Conservation (phyloP, 2,329 filamentous ascomycete species). For the Paracoccidioides lutzii region DNA sequence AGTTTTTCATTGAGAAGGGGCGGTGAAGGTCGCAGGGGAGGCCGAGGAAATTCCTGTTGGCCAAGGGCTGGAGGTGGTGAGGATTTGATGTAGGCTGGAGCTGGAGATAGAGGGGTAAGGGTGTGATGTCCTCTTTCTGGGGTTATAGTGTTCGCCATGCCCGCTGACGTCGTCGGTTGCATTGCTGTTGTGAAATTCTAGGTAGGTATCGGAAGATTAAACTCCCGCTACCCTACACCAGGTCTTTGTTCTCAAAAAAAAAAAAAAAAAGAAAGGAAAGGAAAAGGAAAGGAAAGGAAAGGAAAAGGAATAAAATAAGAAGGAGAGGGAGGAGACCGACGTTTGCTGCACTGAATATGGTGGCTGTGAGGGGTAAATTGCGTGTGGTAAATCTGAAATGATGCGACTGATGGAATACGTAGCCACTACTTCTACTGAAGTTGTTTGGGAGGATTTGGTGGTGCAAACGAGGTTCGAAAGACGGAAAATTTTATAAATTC, state of each 20-base stretch:
- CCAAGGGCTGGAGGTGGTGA: conserved; percentile 19
- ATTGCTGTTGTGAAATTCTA: neutral
- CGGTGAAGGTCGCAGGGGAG: conserved; percentile 13
- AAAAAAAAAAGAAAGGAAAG: neutral
- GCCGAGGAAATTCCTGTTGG: conserved; percentile 8
- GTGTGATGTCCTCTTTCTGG: conserved; percentile 1
- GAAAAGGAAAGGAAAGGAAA: neutral
- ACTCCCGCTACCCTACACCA: neutral
- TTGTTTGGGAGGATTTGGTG: neutral
- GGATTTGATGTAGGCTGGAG: conserved; percentile 32
- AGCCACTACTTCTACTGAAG: neutral
- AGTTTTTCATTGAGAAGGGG: conserved; percentile 16
- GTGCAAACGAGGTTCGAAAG: neutral
- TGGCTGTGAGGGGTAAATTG: neutral
- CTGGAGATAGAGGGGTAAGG: conserved; percentile 25
- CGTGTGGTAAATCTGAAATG: neutral
- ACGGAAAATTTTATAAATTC: neutral
- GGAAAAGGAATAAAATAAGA: neutral
- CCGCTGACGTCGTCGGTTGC: neutral
- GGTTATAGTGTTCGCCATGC: neutral
- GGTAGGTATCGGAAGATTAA: neutral
- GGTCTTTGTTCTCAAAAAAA: neutral
- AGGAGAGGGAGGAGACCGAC: no score
- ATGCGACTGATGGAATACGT: neutral
- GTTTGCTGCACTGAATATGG: neutral